Conservation (phyloP, 441 rosid species). For the Erysimum cheiri region DNA sequence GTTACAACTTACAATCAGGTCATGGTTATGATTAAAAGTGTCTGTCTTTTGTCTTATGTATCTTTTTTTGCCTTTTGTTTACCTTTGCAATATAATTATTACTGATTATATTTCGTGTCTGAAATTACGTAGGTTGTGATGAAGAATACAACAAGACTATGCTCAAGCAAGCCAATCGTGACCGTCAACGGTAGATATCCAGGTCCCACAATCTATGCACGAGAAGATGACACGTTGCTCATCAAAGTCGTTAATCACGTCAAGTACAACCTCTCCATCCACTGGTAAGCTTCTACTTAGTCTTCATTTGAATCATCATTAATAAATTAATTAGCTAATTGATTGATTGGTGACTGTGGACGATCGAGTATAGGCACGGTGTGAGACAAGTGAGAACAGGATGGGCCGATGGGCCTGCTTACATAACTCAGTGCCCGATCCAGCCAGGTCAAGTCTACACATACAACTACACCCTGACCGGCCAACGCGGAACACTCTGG, state of each 20-base stretch:
- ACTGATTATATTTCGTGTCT: slow-evolving; percentile 21
- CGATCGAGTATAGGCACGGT: slow-evolving; percentile 68
- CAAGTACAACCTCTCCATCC: slow-evolving; percentile 77
- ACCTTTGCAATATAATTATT: slow-evolving; percentile 10
- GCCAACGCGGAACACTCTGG: slow-evolving; percentile 86
- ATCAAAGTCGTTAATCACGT: slow-evolving; percentile 81
- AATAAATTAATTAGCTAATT: background rate
- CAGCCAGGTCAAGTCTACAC: slow-evolving; percentile 73
- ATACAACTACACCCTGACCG: slow-evolving; percentile 84
- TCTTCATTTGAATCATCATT: slow-evolving; percentile 9
- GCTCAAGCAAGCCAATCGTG: slow-evolving; percentile 77
- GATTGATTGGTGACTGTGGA: background rate
- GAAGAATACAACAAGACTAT: slow-evolving; percentile 66
- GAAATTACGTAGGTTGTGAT: slow-evolving; percentile 64
- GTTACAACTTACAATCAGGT: slow-evolving; percentile 29
- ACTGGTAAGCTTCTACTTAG: slow-evolving; percentile 58
- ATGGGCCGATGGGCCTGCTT: slow-evolving; percentile 98
- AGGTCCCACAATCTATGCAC: slow-evolving; percentile 87
- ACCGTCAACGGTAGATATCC: slow-evolving; percentile 84
- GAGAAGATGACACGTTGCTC: slow-evolving; percentile 85
- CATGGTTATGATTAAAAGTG: slow-evolving; percentile 11
- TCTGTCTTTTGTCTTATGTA: background rate
- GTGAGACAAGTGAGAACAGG: slow-evolving; percentile 76
- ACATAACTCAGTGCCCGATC: slow-evolving; percentile 89
- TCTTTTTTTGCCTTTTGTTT: background rate